Evolutionary conservation across 768 basidiomycete species (phyloP).

Genomic region (Boletus sp.): DNA sequence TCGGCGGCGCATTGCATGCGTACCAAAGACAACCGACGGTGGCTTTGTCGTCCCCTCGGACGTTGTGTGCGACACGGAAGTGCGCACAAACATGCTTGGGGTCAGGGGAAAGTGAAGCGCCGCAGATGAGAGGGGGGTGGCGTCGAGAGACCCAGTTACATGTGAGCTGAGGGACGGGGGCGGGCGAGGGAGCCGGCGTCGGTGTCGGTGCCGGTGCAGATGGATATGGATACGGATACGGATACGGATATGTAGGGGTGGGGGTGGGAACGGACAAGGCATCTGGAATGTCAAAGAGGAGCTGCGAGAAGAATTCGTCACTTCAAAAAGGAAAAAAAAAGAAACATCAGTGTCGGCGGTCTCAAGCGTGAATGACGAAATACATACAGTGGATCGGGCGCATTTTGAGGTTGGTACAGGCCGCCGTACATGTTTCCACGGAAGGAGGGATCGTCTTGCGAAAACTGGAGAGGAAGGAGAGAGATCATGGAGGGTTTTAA

Average conservation of each 20-base stretch:
- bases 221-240: too few relatives aligned
- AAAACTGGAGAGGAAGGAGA: not conserved
- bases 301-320: conserved; percentile 14
- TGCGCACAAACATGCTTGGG: conserved; percentile 9
- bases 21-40: conserved; percentile 10
- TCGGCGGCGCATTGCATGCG: conserved; percentile 11
- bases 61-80: conserved; percentile 12
- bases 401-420: not conserved
- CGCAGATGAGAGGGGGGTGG: conserved; percentile 3
- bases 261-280: too few relatives aligned
- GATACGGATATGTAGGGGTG: not conserved
- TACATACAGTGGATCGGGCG: conserved; percentile 13
- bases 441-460: not conserved
- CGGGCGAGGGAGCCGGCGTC: not conserved
- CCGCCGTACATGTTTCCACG: not conserved
- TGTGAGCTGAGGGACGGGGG: not conserved
- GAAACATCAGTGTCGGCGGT: not conserved
- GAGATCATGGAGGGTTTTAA: conserved; percentile 3
- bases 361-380: not conserved
- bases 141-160: conserved; percentile 12
- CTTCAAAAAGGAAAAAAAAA: not conserved
- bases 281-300: conserved; percentile 1
- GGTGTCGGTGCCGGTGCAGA: not conserved
- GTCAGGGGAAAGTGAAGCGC: conserved; percentile 2
- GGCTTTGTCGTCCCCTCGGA: conserved; percentile 20